Evolutionary conservation across 2,329 filamentous ascomycete genomes (phyloP).

Genomic region (Aureobasidium sp.): DNA sequence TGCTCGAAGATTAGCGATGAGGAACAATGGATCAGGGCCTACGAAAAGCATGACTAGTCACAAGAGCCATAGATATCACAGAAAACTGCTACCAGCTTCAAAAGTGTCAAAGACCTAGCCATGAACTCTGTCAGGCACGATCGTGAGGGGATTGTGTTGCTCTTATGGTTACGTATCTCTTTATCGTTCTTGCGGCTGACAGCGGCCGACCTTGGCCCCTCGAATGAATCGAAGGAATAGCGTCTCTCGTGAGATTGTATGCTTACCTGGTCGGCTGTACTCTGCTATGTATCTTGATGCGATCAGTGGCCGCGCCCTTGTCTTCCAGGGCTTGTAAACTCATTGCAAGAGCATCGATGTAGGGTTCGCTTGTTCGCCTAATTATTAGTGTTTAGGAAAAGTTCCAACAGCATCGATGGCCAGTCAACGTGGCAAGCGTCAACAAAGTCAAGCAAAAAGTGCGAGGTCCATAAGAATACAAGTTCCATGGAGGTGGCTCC

Average conservation of each 20-base stretch:
- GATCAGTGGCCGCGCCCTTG: background rate
- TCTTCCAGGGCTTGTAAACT: too few relatives aligned
- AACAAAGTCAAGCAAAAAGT: background rate
- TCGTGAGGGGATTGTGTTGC: background rate
- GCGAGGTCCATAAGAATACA: background rate
- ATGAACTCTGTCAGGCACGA: background rate
- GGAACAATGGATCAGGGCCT: background rate
- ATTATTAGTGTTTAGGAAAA: background rate
- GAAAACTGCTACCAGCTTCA: background rate
- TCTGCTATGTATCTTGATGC: background rate
- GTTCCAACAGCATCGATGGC: background rate
- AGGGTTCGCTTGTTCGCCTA: background rate
- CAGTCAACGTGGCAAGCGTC: background rate
- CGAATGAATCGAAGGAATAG: background rate
- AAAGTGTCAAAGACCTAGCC: background rate
- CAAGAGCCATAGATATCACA: background rate
- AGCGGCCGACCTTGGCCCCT: background rate
- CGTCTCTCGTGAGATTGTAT: background rate
- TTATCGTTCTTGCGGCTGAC: background rate
- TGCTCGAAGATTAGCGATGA: background rate
- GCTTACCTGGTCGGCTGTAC: background rate
- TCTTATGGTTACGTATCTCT: background rate
- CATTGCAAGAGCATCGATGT: background rate
- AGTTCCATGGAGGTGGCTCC: background rate
- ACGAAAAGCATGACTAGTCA: background rate